These are phyloP conservation scores for Fusarium sp. DNA, from an alignment of 2,329 filamentous ascomycete species.

Conservation along the genomic window DNA sequence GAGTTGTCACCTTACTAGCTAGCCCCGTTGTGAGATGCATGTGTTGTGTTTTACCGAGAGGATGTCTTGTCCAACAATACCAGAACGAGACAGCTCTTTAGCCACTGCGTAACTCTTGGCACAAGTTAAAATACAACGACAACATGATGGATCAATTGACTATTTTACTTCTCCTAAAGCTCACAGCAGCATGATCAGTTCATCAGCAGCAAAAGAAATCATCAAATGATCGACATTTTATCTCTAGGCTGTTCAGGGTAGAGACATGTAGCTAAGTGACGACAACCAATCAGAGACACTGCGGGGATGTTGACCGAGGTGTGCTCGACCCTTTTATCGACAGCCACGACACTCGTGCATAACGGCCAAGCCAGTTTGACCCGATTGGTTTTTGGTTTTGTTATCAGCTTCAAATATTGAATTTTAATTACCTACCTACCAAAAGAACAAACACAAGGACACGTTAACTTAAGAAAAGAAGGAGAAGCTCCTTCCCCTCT, in stretches of 20 bases:
- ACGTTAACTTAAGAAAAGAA: neutral
- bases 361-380: conserved; percentile 26
- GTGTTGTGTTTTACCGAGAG: conserved; percentile 4
- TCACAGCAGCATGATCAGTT: neutral
- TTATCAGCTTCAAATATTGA: conserved; percentile 28
- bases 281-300: conserved; percentile 37
- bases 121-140: neutral
- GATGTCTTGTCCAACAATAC: neutral
- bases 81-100: neutral
- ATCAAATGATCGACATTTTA: conserved; percentile 17
- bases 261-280: conserved; percentile 10
- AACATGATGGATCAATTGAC: neutral
- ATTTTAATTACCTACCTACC: conserved; percentile 14
- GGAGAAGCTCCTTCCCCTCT: conserved; percentile 4
- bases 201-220: neutral
- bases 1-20: conserved; percentile 37
- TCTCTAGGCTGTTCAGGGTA: conserved; percentile 30
- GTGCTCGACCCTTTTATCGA: conserved; percentile 58
- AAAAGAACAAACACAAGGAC: conserved; percentile 16
- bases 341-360: conserved; percentile 66
- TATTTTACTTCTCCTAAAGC: too few species aligned
- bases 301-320: conserved; percentile 42
- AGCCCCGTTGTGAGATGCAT: conserved; percentile 6
- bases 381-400: conserved; percentile 30
- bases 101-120: neutral